Evolutionary conservation across 208 protist species (phyloP).

Genomic region (Trypanosoma caninum): DNA sequence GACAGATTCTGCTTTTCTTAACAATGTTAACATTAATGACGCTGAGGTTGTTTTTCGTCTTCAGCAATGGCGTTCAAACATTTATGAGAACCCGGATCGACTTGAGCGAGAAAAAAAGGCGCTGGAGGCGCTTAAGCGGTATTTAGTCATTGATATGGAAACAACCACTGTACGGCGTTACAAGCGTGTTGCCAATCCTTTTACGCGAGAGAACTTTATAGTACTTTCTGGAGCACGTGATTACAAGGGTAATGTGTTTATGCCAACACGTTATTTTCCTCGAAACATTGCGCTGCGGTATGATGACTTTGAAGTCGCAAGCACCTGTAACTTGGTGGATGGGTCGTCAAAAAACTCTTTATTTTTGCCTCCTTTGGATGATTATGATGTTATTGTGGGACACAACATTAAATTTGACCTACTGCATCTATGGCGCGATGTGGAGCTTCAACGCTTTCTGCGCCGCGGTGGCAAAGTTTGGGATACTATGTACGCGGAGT

Average conservation of each 20-base stretch:
- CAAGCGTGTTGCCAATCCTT: constrained; percentile 90
- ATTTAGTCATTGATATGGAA: constrained; percentile 88
- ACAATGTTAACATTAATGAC: constrained; percentile 85
- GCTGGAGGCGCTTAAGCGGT: constrained; percentile 49
- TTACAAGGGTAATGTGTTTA: constrained; percentile 87
- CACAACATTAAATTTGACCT: constrained; percentile 94
- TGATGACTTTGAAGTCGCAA: constrained; percentile 69
- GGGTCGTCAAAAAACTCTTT: constrained; percentile 75
- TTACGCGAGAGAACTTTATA: constrained; percentile 87
- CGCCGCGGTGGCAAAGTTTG: constrained; percentile 84
- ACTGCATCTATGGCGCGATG: constrained; percentile 86
- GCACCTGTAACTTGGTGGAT: constrained; percentile 62
- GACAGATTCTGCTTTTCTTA: constrained; percentile 70
- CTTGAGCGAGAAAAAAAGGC: constrained; percentile 69
- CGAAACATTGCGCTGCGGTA: constrained; percentile 74
- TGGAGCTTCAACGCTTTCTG: constrained; percentile 81
- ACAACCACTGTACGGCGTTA: constrained; percentile 87
- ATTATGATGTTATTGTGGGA: constrained; percentile 90
- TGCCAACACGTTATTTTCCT: constrained; percentile 80
- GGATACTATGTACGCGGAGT: constrained; percentile 94
- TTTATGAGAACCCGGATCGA: constrained; percentile 81
- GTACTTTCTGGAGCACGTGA: constrained; percentile 87
- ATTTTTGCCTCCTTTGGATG: constrained; percentile 84
- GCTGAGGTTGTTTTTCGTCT: constrained; percentile 87
- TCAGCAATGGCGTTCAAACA: constrained; percentile 84